Evolutionary conservation across 495 filamentous ascomycete genomes (phyloP), one percentile per base, ranked within the genome.

Genomic region (Sabuloglossum arenarium): DNA sequence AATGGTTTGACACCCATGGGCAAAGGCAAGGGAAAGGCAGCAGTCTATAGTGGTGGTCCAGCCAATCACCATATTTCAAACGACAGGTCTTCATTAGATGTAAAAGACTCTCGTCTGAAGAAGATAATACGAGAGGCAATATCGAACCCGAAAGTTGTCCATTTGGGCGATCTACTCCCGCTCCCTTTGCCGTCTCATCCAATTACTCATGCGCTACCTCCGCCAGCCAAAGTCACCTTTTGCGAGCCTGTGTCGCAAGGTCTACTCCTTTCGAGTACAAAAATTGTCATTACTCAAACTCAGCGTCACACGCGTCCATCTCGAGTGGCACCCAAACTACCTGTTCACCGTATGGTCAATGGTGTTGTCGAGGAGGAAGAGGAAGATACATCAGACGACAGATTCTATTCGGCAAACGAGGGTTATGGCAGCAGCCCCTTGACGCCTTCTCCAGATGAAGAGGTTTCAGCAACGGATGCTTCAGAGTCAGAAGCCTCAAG

Each of bases 391-490:
- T 79, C 84, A 21, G 90, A 82, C 57, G 88, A 95, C 65, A 81
- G 86, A 60, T 95, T 93, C 66, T 94, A 77, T 61, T 93, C 88
- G 3, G 88, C 88, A 2, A 78, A 82, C 6, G 88, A 94, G 63
- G 86, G 39, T n/a, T 43, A 91, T 56, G 76, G 79, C 57, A 69
- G 78, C 54, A 70, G 77, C 59, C 75, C 79, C 57, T 62, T 62
- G 39, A 68, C 69, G 0, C 70, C 75, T 14, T 71, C 78, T 14
- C 69, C 71, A 2, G 62, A 77, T 61, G 61, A 70, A 34, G 65
- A 63, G 25, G 28, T 24, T 3, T 31, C 37, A 28, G 59, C 51
- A 25, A 61, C 61, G 1, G 66, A 69, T 14, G 43, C n/a, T 6
- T 61, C 62, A 19, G 71, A 75, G 52, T 73, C 71, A 0, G 75